Conservation (phyloP, 169 alveolate species). For the Ichthyophthirius multifiliis region DNA sequence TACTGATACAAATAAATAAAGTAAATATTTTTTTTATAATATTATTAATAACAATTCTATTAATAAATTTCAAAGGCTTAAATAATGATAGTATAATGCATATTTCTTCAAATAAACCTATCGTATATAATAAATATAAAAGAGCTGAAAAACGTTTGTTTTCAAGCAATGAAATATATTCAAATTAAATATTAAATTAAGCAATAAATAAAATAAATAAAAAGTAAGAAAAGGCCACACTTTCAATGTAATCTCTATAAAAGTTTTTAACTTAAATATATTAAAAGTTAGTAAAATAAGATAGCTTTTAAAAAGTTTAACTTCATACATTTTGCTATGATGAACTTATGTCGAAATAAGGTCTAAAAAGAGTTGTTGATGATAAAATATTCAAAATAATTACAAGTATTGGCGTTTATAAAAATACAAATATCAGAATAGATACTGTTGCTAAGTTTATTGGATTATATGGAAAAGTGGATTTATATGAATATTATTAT, state of each 20-base stretch:
- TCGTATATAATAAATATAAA: too few relatives aligned
- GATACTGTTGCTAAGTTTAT: neutral
- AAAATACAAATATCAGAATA: neutral
- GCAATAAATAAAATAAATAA: too few relatives aligned
- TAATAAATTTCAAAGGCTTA: too few relatives aligned
- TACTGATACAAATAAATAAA: too few relatives aligned
- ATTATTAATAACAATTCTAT: too few relatives aligned
- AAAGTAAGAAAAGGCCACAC: too few relatives aligned
- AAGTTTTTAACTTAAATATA: neutral
- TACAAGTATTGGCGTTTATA: neutral
- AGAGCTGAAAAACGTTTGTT: too few relatives aligned
- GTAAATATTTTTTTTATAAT: too few relatives aligned
- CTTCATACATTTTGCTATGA: neutral
- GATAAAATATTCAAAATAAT: neutral
- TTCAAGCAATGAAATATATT: too few relatives aligned
- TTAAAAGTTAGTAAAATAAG: neutral
- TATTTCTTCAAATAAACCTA: too few relatives aligned
- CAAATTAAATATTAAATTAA: too few relatives aligned
- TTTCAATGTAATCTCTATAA: neutral
- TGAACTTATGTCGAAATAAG: neutral
- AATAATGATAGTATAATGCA: too few relatives aligned
- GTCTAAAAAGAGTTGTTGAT: conserved; percentile 1
- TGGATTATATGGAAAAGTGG: neutral
- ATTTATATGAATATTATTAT: neutral
- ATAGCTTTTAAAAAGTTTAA: neutral